Base-by-base conservation (phyloP, 2,329 filamentous ascomycete species). In the Neofusicoccum sp. region DNA sequence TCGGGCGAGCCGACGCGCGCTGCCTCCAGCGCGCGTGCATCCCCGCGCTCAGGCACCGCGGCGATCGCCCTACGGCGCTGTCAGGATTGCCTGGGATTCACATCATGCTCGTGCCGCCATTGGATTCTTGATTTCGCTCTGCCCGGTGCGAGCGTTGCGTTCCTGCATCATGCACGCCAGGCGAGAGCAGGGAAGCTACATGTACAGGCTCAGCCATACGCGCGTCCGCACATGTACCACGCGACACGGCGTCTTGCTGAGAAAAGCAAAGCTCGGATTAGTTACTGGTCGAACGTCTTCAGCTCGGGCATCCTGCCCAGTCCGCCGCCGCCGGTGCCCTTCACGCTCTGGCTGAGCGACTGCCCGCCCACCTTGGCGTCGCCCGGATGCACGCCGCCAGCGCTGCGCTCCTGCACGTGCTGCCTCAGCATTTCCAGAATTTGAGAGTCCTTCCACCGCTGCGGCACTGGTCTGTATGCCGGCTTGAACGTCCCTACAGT, bases 401-500 rank as follows among this genome's bases (percentile, higher is more conserved):
- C 87, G 69, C 87, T 90, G 68, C 85, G 82, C 64, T 84, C 81
- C 68, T 85, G 84, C 30, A 98, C 95, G 79, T 99, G 95, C 68
- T 84, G 81, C 72, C 93, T 83, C 73, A 99, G 74, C 81, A 95
- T 77, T 28, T 74, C 75, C 68, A 99, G 77, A 58, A 97, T 86
- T 78, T 93, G 88, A 66, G 90, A 96, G 64, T 88, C 86, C 76
- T 83, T 86, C 95, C 95, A 99, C 64, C 93, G 83, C 68, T 79
- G 77, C 11, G 95, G 95, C 61, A 98, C 93, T 40, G 93, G 93
- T 60, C 93, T 82, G 77, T 97, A 97, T 36, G 93, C 91, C 31
- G 93, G 91, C 81, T 90, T 93, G 77, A 96, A 97, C 24, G 91
- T 93, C 33, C 95, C 95, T 4, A 97, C 83, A 0, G 95, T 99